These are phyloP conservation scores for Leccinellum luteum DNA, from an alignment of 768 basidiomycete species.

Conservation along the genomic window DNA sequence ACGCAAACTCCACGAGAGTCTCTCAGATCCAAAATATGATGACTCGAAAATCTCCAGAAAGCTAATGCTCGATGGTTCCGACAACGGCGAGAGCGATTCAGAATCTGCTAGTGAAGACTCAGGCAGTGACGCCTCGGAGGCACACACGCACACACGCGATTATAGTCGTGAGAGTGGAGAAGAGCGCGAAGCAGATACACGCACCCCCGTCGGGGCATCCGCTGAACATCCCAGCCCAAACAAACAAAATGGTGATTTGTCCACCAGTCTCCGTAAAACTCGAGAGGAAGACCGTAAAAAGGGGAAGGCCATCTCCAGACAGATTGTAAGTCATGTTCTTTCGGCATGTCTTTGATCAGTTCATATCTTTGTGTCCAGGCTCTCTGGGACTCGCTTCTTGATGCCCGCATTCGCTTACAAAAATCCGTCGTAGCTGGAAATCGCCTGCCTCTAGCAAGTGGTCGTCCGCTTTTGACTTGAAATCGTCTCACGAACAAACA, in stretches of 20 bases:
- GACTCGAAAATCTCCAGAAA: constrained; percentile 64
- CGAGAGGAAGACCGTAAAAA: constrained; percentile 74
- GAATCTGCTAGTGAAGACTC: constrained; percentile 9
- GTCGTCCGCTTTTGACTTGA: neutral
- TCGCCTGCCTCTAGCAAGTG: constrained; percentile 59
- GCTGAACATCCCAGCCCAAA: constrained; percentile 1
- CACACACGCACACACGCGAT: neutral
- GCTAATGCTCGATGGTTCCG: constrained; percentile 43
- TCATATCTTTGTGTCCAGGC: constrained; percentile 41
- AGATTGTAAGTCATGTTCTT: constrained; percentile 59
- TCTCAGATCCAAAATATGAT: constrained; percentile 78
- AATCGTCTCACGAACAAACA: constrained; percentile 26
- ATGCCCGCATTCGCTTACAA: constrained; percentile 90
- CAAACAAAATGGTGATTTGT: constrained; percentile 39
- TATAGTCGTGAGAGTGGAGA: constrained; percentile 13
- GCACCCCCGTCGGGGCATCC: constrained; percentile 15
- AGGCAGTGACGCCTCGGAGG: constrained; percentile 23
- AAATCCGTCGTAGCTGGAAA: constrained; percentile 70
- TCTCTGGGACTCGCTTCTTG: constrained; percentile 83
- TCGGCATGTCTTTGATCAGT: neutral
- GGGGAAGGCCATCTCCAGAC: constrained; percentile 78
- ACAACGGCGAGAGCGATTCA: constrained; percentile 8
- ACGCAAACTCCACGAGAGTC: constrained; percentile 59
- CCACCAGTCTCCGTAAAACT: constrained; percentile 52
- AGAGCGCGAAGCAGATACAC: constrained; percentile 8